Base-by-base conservation (phyloP, 345 rosid species). In the Salix purpurea region DNA sequence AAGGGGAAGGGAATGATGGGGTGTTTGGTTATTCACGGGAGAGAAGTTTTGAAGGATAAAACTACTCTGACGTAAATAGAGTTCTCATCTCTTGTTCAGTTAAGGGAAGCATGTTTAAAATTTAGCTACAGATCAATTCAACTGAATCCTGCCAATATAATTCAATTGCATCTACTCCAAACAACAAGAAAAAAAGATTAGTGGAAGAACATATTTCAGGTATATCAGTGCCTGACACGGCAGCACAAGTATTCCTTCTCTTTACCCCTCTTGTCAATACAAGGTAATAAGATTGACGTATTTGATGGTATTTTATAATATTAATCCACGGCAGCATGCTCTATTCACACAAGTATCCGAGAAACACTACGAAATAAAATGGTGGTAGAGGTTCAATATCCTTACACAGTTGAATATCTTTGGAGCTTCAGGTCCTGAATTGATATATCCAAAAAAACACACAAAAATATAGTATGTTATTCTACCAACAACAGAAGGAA, bases 401-500 rank as follows among this genome's bases (percentile, higher is more conserved):
- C 84, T 81, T 73, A 81, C 84, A 69, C 84, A 77, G 79, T 81
- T 81, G 75, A 81, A 81, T 67, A 76, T 76, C 74, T 77, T 77
- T 50, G 84, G 84, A 73, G 84, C 84, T 76, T 50, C 84, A 73
- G 84, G 80, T 68, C 84, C 84, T 81, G 72, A 61, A 61, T 36
- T 18, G 21, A 48, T 71, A 13, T 40, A 0, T 40, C 44, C 26
- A 8, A 37, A 48, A 39, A 56, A 24, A 34, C 11, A n/a, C 3
- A 24, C 9, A 13, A 11, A 60, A 10, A 39, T 9, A 19, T 28
- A 40, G 13, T 3, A 66, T 30, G 30, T 64, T 23, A 58, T 13
- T 19, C 34, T 23, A 75, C 34, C 68, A 65, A n/a, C 30, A 28
- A 28, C 40, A 40, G 19, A 11, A 62, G 4, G 15, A 46, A 24